phyloP scores from a whole-genome alignment of 2,329 filamentous ascomycete genomes.

The Daldinia eschscholtzii region DNA sequence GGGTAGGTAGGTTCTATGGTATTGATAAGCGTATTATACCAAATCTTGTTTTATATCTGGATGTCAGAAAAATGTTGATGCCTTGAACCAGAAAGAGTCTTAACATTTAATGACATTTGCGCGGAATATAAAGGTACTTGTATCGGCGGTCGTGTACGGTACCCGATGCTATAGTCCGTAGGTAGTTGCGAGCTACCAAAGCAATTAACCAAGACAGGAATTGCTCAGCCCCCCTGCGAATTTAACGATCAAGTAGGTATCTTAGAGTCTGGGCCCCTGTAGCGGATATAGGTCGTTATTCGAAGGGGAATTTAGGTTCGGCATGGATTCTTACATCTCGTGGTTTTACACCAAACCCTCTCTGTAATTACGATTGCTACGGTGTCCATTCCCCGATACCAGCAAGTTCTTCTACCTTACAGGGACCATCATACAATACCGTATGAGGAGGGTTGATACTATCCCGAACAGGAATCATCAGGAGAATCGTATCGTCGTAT shows the following conservation, averaged over 20 bases:
- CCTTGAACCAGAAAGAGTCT: background rate
- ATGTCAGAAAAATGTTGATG: background rate
- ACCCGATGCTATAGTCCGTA: too few species aligned
- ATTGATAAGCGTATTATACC: background rate
- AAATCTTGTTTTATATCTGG: background rate
- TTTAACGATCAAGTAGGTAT: background rate
- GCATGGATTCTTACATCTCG: background rate
- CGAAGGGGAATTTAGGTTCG: background rate
- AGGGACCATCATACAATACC: conserved; percentile 36
- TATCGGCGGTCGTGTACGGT: too few species aligned
- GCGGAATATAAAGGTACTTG: too few species aligned
- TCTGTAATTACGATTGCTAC: background rate
- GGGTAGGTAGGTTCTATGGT: background rate
- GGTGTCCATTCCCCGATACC: background rate
- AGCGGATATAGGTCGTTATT: background rate
- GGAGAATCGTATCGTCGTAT: conserved; percentile 52
- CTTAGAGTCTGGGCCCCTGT: too few species aligned
- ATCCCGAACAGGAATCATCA: conserved; percentile 54
- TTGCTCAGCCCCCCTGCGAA: too few species aligned
- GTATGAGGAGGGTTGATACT: conserved; percentile 28
- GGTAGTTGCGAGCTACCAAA: too few species aligned
- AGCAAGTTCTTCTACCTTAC: background rate
- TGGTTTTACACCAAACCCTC: background rate
- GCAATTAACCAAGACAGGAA: too few species aligned
- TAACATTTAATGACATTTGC: too few species aligned